Evolutionary conservation across 257 asterid genomes (phyloP), one percentile per base, ranked within the genome.

Genomic region (Lithospermum erythrorhizon): DNA sequence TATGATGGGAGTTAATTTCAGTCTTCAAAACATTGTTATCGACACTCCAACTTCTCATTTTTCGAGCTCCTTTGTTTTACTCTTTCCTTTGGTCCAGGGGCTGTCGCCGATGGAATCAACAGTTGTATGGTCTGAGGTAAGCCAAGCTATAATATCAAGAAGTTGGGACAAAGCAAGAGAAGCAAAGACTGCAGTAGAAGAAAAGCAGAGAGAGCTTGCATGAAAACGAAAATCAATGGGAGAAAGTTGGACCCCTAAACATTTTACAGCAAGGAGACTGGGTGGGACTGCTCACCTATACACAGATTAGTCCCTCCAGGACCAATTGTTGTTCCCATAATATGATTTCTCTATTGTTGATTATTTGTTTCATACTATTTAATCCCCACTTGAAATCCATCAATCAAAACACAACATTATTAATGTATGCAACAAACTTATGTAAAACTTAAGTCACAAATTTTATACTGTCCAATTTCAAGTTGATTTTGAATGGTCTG

Each of bases 101-200:
- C 67, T 87, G 29, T 30, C 27, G 41, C 51, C 64, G 47, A 77
- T 70, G 22, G 97, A 90, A 66, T 87, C 97, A 21, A 21, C 88
- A 11, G 63, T 81, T 3, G 90, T 85, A 14, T 90, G 96, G 97
- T 77, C 68, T 1, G 84, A 83, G 32, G 83, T 87, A 63, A 83
- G 81, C 75, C 59, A 64, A 63, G 78, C 80, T 21, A 87, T 90
- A 25, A 61, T 84, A 16, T 65, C 71, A 45, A 83, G 73, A 65
- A 72, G 65, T 45, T 87, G 96, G 97, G 90, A 82, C 0, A 72
- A 77, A 66, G 96, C 95, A 30, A 78, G 77, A 25, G 84, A 85
- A 68, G 75, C 73, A 7, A 90, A 90, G 78, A 78, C 62, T 19
- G n/a, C 24, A 37, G 53, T 87, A 16, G 97, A 90, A 72, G 89